phyloP scores from a whole-genome alignment of 345 rosid genomes.

The Eucalyptus regnans region DNA sequence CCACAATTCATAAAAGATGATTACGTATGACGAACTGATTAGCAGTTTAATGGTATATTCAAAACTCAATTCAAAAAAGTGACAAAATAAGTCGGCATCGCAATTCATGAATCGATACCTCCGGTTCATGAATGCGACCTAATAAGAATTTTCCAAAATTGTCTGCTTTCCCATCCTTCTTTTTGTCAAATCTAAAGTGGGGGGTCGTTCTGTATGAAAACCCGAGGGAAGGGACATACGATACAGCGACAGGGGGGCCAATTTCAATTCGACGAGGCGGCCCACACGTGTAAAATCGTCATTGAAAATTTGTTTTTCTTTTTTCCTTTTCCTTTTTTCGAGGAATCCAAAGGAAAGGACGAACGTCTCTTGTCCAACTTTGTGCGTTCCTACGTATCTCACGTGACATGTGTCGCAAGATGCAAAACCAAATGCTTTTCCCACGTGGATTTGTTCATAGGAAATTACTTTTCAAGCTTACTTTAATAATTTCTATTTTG shows the following conservation, averaged over 20 bases:
- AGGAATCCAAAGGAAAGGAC: neutral
- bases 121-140: neutral
- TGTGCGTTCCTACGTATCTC: neutral
- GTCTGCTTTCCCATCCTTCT: neutral
- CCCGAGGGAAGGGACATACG: neutral
- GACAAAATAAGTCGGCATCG: neutral
- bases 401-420: neutral
- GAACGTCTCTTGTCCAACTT: neutral
- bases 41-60: fast-evolving
- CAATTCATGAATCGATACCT: neutral
- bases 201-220: neutral
- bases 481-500: neutral
- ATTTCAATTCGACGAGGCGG: neutral
- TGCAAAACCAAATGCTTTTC: neutral
- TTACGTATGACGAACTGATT: fast-evolving
- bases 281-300: neutral
- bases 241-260: neutral
- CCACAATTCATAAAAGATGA: neutral
- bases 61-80: neutral
- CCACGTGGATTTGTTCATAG: neutral
- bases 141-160: neutral
- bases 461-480: neutral
- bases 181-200: neutral
- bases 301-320: neutral
- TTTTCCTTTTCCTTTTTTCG: neutral